Conservation (phyloP, 2,329 filamentous ascomycete genomes). For the Alternaria tenuissima region DNA sequence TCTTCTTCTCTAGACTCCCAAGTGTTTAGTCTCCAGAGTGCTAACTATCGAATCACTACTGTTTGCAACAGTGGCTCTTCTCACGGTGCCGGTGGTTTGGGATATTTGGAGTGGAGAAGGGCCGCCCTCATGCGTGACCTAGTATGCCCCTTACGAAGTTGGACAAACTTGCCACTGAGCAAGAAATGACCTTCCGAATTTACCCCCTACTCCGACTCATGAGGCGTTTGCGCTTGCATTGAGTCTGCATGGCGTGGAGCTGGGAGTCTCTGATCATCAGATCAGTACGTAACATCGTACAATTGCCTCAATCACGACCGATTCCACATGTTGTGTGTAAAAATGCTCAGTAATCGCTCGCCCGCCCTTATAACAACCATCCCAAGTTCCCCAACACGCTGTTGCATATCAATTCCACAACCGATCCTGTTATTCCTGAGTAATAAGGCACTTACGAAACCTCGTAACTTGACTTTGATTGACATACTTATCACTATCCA, state of each 20-base stretch:
- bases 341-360: background rate
- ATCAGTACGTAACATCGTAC: background rate
- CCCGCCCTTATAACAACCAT: background rate
- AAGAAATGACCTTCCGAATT: background rate
- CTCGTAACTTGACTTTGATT: background rate
- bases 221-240: background rate
- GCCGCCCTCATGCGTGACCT: background rate
- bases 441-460: background rate
- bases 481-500: background rate
- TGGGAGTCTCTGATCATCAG: background rate
- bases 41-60: background rate
- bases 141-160: background rate
- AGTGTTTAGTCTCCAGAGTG: background rate
- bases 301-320: background rate
- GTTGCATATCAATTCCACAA: background rate
- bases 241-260: background rate
- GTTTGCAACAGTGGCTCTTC: background rate
- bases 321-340: background rate
- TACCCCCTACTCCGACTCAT: background rate
- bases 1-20: background rate
- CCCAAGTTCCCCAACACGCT: background rate
- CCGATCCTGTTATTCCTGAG: background rate
- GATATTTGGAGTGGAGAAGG: background rate
- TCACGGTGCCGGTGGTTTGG: background rate
- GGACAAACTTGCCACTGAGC: background rate